Conservation (phyloP, 2,329 filamentous ascomycete genomes). For the Ceratocystis destructans region DNA sequence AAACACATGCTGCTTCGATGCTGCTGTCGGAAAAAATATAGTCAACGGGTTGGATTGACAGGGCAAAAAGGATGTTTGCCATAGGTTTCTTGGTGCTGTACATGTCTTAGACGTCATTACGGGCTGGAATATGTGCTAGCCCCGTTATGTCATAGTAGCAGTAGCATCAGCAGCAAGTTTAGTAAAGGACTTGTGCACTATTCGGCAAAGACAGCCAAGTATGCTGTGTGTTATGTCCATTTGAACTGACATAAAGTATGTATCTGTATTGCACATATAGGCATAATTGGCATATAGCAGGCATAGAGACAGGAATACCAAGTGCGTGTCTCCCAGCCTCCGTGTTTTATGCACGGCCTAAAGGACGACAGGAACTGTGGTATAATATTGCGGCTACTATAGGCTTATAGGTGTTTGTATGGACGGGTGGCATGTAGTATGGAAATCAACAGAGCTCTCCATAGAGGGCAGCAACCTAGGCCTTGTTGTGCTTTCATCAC, state of each 20-base stretch:
- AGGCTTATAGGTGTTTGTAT: not conserved
- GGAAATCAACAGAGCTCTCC: no score
- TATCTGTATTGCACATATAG: no score
- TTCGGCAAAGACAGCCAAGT: no score
- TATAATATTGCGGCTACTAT: not conserved
- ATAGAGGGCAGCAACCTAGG: no score
- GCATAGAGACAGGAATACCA: no score
- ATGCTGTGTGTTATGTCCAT: no score
- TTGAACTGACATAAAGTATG: no score
- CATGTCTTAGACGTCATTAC: not conserved
- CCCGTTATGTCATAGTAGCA: not conserved
- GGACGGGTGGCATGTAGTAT: no score
- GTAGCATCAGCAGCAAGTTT: not conserved
- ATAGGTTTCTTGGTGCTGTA: not conserved
- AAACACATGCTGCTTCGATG: not conserved
- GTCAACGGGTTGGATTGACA: no score
- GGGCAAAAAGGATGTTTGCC: not conserved
- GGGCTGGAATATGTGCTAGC: not conserved
- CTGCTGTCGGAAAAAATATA: not conserved
- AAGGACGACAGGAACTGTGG: not conserved
- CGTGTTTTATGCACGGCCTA: not conserved
- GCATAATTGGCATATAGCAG: no score
- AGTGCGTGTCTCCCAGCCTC: not conserved
- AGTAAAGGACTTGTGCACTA: not conserved
- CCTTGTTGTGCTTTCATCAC: no score